These are phyloP conservation scores for Rhizophagus sp. DNA, from an alignment of 192 early-diverging fungal genomes.

Conservation along the genomic window DNA sequence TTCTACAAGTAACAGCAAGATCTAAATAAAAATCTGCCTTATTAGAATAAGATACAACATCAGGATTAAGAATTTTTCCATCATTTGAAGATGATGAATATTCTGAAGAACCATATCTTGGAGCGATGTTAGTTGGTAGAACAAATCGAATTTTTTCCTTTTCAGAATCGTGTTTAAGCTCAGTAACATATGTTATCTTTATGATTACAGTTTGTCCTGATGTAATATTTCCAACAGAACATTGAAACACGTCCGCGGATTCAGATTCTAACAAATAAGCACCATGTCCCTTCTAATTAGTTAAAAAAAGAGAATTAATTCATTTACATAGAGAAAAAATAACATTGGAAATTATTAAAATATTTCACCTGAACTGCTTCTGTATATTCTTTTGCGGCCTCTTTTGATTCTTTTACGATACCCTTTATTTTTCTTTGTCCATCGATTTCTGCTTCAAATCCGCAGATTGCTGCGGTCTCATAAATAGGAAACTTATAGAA, in stretches of 20 bases:
- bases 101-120: conserved; percentile 44
- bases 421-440: conserved; percentile 12
- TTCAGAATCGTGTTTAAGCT: conserved; percentile 50
- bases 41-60: not conserved
- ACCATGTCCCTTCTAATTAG: conserved; percentile 1
- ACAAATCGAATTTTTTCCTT: conserved; percentile 48
- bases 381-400: conserved; percentile 17
- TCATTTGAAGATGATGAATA: not conserved
- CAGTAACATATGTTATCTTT: conserved; percentile 48
- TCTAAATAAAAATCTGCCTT: conserved; percentile 6
- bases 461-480: conserved; percentile 14
- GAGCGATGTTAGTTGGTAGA: conserved; percentile 43
- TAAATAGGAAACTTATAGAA: conserved; percentile 30
- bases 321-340: not conserved
- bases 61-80: conserved; percentile 2
- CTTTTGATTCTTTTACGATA: conserved; percentile 13
- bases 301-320: not conserved
- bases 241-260: conserved; percentile 43
- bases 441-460: conserved; percentile 29
- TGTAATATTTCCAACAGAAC: conserved; percentile 50
- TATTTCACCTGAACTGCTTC: not conserved
- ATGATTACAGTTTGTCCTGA: conserved; percentile 38
- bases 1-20: conserved; percentile 32
- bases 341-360: not conserved
- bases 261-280: conserved; percentile 9